Conservation (phyloP, 2,329 filamentous ascomycete species). For the Penicillium polonicum region DNA sequence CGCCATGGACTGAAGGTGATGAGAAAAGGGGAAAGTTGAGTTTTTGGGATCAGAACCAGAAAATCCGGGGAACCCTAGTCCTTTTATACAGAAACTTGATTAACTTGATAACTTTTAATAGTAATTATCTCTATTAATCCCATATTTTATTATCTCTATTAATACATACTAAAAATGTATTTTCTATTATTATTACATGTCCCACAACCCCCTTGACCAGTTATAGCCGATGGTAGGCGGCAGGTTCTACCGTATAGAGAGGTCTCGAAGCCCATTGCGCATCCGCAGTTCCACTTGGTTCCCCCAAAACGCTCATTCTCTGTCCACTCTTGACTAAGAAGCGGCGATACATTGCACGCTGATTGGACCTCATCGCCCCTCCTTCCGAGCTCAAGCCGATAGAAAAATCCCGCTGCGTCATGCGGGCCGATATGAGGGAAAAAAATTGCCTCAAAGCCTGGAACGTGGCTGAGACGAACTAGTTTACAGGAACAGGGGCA, state of each 20-base stretch:
- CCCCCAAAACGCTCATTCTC: slow-evolving; percentile 16
- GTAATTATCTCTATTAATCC: neutral
- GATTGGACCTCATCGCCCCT: slow-evolving; percentile 24
- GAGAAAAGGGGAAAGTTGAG: neutral
- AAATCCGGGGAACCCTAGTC: slow-evolving; percentile 25
- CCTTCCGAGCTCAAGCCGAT: slow-evolving; percentile 22
- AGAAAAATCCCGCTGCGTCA: slow-evolving; percentile 29
- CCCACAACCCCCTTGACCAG: slow-evolving; percentile 7
- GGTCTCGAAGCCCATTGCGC: slow-evolving; percentile 20
- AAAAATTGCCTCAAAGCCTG: slow-evolving; percentile 27
- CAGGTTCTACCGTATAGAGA: slow-evolving; percentile 4
- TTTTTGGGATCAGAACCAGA: neutral
- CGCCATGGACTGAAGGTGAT: slow-evolving; percentile 24
- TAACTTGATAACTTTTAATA: neutral
- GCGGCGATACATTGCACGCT: slow-evolving; percentile 17
- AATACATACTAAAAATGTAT: too few relatives aligned
- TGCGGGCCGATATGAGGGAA: slow-evolving; percentile 22
- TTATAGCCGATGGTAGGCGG: slow-evolving; percentile 27
- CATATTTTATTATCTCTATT: neutral
- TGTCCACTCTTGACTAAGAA: slow-evolving; percentile 24
- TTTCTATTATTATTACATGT: neutral
- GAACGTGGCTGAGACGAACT: slow-evolving; percentile 11
- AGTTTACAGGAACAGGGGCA: slow-evolving; percentile 4
- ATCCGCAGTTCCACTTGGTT: slow-evolving; percentile 14
- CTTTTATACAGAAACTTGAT: slow-evolving; percentile 14